Conservation (phyloP, 2,329 filamentous ascomycete species). For the Elsinoe necatrix region DNA sequence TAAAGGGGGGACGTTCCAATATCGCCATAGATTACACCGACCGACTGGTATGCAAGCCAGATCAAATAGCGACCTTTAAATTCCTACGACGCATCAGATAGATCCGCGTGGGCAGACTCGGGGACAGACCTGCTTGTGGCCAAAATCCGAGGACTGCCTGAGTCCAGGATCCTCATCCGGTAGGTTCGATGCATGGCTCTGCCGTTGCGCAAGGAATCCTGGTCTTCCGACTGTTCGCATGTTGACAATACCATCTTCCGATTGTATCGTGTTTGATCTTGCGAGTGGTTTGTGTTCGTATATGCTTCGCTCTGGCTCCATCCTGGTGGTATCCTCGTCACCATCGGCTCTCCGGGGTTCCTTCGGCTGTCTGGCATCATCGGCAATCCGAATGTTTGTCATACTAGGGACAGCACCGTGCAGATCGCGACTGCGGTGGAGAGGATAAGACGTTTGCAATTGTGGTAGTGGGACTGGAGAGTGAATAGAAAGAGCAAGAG, state of each 20-base stretch:
- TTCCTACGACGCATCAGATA: slow-evolving; percentile 18
- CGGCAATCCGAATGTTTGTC: slow-evolving; percentile 10
- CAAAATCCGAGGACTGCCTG: slow-evolving; percentile 22
- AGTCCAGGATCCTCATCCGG: slow-evolving; percentile 23
- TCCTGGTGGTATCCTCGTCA: neutral
- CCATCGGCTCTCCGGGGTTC: neutral
- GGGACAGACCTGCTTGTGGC: slow-evolving; percentile 19
- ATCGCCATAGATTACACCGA: slow-evolving; percentile 61
- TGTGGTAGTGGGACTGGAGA: neutral
- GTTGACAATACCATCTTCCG: slow-evolving; percentile 12
- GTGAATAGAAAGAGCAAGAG: neutral
- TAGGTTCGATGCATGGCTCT: neutral
- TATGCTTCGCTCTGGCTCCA: slow-evolving; percentile 3
- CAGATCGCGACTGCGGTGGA: neutral
- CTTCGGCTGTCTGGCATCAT: neutral
- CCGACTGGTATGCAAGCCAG: slow-evolving; percentile 55
- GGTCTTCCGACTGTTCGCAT: neutral
- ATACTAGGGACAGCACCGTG: neutral
- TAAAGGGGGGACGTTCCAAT: slow-evolving; percentile 62
- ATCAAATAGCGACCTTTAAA: slow-evolving; percentile 28
- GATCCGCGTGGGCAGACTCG: neutral
- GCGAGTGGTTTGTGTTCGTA: neutral
- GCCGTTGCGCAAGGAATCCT: neutral
- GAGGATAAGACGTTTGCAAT: neutral
- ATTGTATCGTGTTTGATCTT: slow-evolving; percentile 1